phyloP scores from a whole-genome alignment of 2,329 filamentous ascomycete genomes.

The Alternaria gaisen region DNA sequence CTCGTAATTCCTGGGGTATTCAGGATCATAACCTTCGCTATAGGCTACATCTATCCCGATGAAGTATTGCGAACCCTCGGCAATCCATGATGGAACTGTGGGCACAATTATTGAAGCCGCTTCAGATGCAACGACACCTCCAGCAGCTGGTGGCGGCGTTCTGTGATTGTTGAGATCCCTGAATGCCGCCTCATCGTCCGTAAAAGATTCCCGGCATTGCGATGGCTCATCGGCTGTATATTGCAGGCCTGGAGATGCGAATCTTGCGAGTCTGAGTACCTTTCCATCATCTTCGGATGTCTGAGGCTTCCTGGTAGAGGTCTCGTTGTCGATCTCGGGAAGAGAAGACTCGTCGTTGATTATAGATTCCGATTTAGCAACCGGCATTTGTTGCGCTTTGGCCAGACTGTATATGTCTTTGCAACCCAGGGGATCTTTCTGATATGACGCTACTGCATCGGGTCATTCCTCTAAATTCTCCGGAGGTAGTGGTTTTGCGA shows the following conservation, averaged over 20 bases:
- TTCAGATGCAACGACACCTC: background rate
- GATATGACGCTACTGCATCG: background rate
- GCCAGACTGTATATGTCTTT: background rate
- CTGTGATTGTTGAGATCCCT: background rate
- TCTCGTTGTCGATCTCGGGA: background rate
- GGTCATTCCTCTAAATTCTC: fast-evolving
- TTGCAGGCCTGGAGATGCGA: background rate
- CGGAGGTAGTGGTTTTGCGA: background rate
- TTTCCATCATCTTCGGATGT: background rate
- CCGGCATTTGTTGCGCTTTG: background rate
- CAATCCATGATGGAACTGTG: background rate
- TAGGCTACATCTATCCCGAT: background rate
- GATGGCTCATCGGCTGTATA: background rate
- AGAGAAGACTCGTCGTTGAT: background rate
- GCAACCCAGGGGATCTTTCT: background rate
- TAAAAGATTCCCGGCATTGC: background rate
- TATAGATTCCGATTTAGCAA: background rate
- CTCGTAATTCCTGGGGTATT: background rate
- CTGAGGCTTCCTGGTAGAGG: no score
- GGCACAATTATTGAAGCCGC: background rate
- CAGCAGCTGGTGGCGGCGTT: background rate
- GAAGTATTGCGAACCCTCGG: no score
- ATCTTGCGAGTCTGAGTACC: background rate
- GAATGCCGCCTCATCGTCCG: background rate
- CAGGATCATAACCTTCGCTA: background rate